Conservation (phyloP, 176 grass and related monocot species). For the barley (Hordeum vulgare) region MorexV3_pseudomolecules_assembly NC_058522.1:444302929-444303428, state of each 20-base stretch:
- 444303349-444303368: constrained; percentile 43
- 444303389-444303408: constrained; percentile 54
- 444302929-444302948: background rate
- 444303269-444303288: constrained; percentile 46
- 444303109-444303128: background rate
- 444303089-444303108: background rate
- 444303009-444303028: background rate
- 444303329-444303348: constrained; percentile 65
- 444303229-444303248: constrained; percentile 39
- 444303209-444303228: constrained; percentile 48
- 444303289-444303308: constrained; percentile 57
- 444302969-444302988: background rate
- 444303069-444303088: background rate
- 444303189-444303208: constrained; percentile 72
- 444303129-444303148: constrained; percentile 61
- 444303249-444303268: constrained; percentile 32
- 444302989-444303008: background rate
- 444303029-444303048: background rate
- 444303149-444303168: constrained; percentile 51
- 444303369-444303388: background rate
- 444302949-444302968: background rate
- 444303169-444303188: constrained; percentile 72
- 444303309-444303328: constrained; percentile 48
- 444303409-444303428: constrained; percentile 80
- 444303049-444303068: background rate